Conservation (phyloP, 129 eudicot species). For the Artemisia argyi region DNA sequence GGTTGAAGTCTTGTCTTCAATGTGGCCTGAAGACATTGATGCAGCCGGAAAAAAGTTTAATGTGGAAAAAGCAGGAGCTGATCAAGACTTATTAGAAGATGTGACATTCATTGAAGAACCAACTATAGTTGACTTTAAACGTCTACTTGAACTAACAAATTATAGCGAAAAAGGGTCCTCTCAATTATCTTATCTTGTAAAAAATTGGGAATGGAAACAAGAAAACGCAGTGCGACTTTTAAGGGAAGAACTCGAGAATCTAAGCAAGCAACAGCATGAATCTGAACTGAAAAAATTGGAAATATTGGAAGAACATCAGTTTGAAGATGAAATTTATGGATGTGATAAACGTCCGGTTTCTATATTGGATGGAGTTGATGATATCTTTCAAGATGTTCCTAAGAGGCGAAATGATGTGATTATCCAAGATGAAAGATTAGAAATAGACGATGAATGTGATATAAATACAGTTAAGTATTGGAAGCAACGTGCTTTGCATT, state of each 20-base stretch:
- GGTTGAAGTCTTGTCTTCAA: constrained; percentile 67
- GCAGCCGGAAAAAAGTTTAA: constrained; percentile 81
- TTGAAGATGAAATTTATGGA: constrained; percentile 48
- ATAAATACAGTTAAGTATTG: constrained; percentile 47
- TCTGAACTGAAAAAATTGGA: constrained; percentile 71
- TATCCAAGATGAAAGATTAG: constrained; percentile 41
- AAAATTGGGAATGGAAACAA: constrained; percentile 75
- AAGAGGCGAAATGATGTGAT: constrained; percentile 44
- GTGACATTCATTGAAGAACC: constrained; percentile 55
- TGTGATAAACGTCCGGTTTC: constrained; percentile 67
- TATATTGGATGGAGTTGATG: constrained; percentile 52
- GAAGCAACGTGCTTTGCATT: constrained; percentile 65
- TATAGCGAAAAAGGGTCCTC: constrained; percentile 72
- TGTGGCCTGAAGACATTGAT: constrained; percentile 95
- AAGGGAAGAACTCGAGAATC: constrained; percentile 67
- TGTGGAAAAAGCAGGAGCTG: constrained; percentile 53
- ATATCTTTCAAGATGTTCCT: constrained; percentile 51
- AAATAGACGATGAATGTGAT: constrained; percentile 59
- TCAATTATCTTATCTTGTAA: constrained; percentile 60
- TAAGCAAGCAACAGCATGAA: constrained; percentile 63
- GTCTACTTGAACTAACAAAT: constrained; percentile 52
- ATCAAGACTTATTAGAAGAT: constrained; percentile 52
- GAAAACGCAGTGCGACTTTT: constrained; percentile 69
- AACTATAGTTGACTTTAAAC: constrained; percentile 48
- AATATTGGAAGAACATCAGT: constrained; percentile 64